Evolutionary conservation across 352 stramenopile species (phyloP).

Genomic region (Nothophytophthora sp.): DNA sequence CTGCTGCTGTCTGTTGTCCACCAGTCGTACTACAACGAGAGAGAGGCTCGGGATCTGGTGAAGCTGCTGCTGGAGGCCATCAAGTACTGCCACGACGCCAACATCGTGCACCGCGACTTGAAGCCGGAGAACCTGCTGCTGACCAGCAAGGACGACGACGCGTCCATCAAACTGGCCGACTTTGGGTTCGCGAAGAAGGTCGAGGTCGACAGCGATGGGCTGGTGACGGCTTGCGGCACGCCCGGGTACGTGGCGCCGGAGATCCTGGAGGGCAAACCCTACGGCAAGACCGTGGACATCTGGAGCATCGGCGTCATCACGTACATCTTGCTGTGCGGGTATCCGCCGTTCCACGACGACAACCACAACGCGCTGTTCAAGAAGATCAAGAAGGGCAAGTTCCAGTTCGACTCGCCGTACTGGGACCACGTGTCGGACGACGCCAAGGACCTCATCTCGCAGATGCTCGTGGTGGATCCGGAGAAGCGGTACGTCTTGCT

Average conservation of each 20-base stretch:
- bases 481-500: slow-evolving; percentile 66
- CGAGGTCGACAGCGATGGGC: slow-evolving; percentile 65
- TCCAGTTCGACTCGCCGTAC: slow-evolving; percentile 96
- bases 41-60: slow-evolving; percentile 84
- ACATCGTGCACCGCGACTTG: slow-evolving; percentile 85
- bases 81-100: slow-evolving; percentile 87
- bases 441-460: slow-evolving; percentile 94
- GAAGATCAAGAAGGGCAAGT: slow-evolving; percentile 95
- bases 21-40: slow-evolving; percentile 90
- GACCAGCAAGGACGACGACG: slow-evolving; percentile 80
- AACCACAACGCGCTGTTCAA: slow-evolving; percentile 94
- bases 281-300: slow-evolving; percentile 85
- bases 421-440: slow-evolving; percentile 94
- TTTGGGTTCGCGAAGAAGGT: slow-evolving; percentile 90
- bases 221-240: slow-evolving; percentile 81
- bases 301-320: slow-evolving; percentile 93
- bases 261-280: slow-evolving; percentile 77
- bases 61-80: slow-evolving; percentile 87
- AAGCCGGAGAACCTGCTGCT: slow-evolving; percentile 87
- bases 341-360: slow-evolving; percentile 91
- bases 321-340: slow-evolving; percentile 86
- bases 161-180: slow-evolving; percentile 85
- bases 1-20: slow-evolving; percentile 6
- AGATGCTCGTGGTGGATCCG: slow-evolving; percentile 92
- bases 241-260: slow-evolving; percentile 85